phyloP scores from a whole-genome alignment of 495 filamentous ascomycete genomes.

The Cercophora scortea region DNA sequence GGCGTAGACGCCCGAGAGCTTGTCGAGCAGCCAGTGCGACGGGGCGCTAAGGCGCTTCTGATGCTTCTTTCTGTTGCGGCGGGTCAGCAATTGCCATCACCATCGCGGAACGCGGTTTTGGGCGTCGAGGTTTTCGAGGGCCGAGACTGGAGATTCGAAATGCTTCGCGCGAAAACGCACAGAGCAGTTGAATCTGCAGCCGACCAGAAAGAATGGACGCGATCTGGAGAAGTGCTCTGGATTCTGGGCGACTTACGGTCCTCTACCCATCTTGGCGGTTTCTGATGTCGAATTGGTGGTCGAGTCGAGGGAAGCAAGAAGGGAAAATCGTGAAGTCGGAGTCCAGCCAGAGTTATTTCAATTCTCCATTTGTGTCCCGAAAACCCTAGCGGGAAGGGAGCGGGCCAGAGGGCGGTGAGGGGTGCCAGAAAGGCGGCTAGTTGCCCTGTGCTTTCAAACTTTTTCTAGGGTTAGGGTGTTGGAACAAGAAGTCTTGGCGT shows the following conservation, averaged over 20 bases:
- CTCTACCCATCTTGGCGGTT: constrained; percentile 38
- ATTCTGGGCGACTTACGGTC: constrained; percentile 35
- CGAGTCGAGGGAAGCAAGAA: constrained; percentile 24
- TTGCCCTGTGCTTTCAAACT: constrained; percentile 4
- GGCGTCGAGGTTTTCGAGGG: too few species aligned
- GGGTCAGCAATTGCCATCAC: constrained; percentile 10
- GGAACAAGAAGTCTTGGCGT: too few species aligned
- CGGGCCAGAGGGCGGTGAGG: constrained; percentile 7
- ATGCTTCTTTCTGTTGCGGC: constrained; percentile 80
- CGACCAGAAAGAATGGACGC: too few species aligned
- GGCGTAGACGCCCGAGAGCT: constrained; percentile 95
- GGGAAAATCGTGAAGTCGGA: constrained; percentile 14
- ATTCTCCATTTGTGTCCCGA: constrained; percentile 16
- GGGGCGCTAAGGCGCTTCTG: constrained; percentile 98
- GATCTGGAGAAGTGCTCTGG: too few species aligned
- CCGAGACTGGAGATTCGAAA: too few species aligned
- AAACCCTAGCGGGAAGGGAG: constrained; percentile 23
- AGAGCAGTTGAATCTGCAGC: too few species aligned
- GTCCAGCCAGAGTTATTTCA: constrained; percentile 7
- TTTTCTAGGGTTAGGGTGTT: neutral
- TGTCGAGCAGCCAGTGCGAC: constrained; percentile 99
- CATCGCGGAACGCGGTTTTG: neutral
- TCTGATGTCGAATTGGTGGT: constrained; percentile 22
- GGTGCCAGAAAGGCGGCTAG: constrained; percentile 7
- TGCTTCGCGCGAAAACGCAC: too few species aligned